phyloP scores from a whole-genome alignment of 495 filamentous ascomycete genomes.

The Xanthoparmelia taractica region DNA sequence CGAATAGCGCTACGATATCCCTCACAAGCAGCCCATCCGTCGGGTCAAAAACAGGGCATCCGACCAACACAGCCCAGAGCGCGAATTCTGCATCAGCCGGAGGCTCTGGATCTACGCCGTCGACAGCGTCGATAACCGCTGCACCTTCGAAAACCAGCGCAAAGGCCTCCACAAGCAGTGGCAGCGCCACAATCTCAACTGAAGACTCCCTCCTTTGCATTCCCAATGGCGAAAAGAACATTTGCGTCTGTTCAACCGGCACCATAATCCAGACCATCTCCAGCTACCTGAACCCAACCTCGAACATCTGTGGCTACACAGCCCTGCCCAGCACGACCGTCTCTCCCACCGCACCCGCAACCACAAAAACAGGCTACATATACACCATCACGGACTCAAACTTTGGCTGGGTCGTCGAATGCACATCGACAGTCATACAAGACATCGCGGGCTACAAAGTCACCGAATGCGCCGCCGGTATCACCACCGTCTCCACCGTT shows the following conservation, averaged over 20 bases:
- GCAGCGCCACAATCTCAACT: too few species aligned
- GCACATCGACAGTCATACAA: background rate
- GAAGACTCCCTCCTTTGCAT: background rate
- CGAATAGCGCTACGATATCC: too few species aligned
- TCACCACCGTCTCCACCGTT: background rate
- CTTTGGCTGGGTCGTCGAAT: background rate
- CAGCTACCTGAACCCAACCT: background rate
- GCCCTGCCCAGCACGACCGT: background rate
- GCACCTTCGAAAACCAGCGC: too few species aligned
- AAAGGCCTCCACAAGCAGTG: too few species aligned
- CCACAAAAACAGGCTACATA: background rate
- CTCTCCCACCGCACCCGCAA: background rate
- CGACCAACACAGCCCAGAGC: too few species aligned
- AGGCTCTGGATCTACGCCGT: too few species aligned
- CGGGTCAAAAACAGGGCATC: too few species aligned
- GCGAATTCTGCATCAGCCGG: too few species aligned
- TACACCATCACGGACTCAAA: background rate
- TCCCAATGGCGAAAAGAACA: background rate
- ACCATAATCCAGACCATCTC: background rate
- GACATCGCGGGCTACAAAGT: background rate
- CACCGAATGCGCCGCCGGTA: background rate
- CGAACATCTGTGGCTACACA: background rate
- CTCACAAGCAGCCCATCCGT: too few species aligned
- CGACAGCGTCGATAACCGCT: too few species aligned
- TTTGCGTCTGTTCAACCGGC: background rate